These are phyloP conservation scores for Chlorella sp. DNA, from an alignment of 139 green algal species.

Conservation along the genomic window DNA sequence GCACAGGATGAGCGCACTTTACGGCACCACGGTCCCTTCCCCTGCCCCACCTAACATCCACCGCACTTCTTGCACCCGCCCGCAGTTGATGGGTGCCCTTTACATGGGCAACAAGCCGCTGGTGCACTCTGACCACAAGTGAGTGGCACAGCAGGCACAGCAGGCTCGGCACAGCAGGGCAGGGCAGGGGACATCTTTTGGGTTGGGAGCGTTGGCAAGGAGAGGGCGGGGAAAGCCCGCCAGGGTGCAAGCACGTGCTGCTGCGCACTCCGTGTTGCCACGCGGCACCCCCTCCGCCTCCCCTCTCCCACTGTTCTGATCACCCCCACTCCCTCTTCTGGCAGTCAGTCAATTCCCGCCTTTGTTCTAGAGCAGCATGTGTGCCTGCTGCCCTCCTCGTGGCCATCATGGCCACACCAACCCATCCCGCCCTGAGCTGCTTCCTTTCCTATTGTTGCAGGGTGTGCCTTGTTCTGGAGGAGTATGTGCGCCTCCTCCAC, in stretches of 20 bases:
- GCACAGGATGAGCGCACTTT: too few relatives aligned
- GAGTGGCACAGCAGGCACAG: neutral
- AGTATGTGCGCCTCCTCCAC: slow-evolving; percentile 94
- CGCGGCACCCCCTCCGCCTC: neutral
- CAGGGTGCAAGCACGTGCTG: neutral
- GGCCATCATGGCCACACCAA: neutral
- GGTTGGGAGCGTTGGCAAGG: too few relatives aligned
- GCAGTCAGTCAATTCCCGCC: too few relatives aligned
- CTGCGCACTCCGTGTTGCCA: neutral
- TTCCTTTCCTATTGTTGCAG: slow-evolving; percentile 59
- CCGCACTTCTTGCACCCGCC: neutral
- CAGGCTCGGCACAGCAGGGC: too few relatives aligned
- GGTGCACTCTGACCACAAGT: slow-evolving; percentile 91
- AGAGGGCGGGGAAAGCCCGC: too few relatives aligned
- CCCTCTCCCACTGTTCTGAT: too few relatives aligned
- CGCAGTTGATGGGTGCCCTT: slow-evolving; percentile 96
- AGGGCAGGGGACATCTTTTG: too few relatives aligned
- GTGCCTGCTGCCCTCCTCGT: too few relatives aligned
- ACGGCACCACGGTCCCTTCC: too few relatives aligned
- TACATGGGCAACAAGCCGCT: slow-evolving; percentile 99
- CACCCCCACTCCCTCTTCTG: too few relatives aligned
- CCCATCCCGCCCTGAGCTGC: neutral
- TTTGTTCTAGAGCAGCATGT: too few relatives aligned
- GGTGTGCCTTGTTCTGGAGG: slow-evolving; percentile 92
- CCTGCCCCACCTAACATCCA: too few relatives aligned